These are phyloP conservation scores for Arabis hirsuta DNA, from an alignment of 345 rosid species.

Conservation along the genomic window DNA sequence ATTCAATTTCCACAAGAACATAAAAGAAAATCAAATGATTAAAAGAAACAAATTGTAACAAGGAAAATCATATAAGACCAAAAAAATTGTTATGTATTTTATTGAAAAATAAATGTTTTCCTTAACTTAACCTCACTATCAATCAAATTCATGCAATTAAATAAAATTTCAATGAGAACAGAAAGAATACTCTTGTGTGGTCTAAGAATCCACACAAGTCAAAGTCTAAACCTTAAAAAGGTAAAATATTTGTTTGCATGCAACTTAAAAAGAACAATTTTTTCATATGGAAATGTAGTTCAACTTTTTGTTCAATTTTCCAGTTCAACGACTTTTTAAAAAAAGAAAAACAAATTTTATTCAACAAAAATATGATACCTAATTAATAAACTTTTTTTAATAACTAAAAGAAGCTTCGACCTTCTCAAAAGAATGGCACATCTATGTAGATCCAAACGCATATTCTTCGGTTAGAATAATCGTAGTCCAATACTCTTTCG, in stretches of 20 bases:
- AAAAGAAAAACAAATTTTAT: neutral
- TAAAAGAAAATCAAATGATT: neutral
- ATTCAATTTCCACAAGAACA: slow-evolving; percentile 7
- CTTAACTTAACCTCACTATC: neutral
- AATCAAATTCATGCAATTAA: slow-evolving; percentile 1
- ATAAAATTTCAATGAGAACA: neutral
- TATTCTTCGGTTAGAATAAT: slow-evolving; percentile 31
- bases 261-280: neutral
- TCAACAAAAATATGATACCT: neutral
- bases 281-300: too few relatives aligned
- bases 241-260: slow-evolving; percentile 4
- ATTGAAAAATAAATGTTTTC: neutral
- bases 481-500: slow-evolving; percentile 12
- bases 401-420: neutral
- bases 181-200: neutral
- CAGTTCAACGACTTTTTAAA: too few relatives aligned
- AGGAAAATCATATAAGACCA: neutral
- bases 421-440: slow-evolving; percentile 26
- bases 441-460: slow-evolving; percentile 22
- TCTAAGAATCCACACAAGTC: neutral
- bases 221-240: neutral
- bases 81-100: neutral
- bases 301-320: too few relatives aligned
- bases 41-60: neutral
- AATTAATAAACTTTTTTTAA: neutral